These are phyloP conservation scores for Exutisphaerella laricina DNA, from an alignment of 2,329 filamentous ascomycete species.

Conservation along the genomic window DNA sequence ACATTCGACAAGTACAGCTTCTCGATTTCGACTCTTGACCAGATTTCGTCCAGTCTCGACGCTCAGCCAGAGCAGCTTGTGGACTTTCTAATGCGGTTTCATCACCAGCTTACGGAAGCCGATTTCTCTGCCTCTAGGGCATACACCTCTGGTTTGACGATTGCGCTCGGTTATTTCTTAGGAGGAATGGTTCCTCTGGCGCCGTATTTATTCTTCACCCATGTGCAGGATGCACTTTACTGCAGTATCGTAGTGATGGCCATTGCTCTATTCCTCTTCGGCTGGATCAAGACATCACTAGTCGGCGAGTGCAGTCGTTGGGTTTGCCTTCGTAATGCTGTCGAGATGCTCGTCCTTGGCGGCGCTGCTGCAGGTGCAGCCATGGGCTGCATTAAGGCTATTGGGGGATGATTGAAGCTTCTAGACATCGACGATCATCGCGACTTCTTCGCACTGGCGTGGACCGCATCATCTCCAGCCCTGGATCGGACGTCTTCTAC, in stretches of 20 bases:
- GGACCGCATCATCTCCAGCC: neutral
- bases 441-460: constrained; percentile 7
- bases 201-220: constrained; percentile 58
- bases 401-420: constrained; percentile 36
- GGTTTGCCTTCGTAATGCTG: constrained; percentile 53
- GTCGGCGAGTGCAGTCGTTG: constrained; percentile 40
- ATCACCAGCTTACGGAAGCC: constrained; percentile 43
- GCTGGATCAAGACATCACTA: constrained; percentile 58
- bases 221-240: constrained; percentile 47
- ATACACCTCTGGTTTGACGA: constrained; percentile 55
- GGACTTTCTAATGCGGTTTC: constrained; percentile 46
- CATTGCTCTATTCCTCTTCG: constrained; percentile 56
- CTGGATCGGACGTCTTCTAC: constrained; percentile 55
- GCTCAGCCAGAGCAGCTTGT: constrained; percentile 33
- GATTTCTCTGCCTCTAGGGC: constrained; percentile 39
- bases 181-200: constrained; percentile 66
- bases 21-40: constrained; percentile 28
- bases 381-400: constrained; percentile 56
- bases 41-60: constrained; percentile 17
- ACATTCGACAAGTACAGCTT: constrained; percentile 41
- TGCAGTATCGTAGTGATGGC: constrained; percentile 58
- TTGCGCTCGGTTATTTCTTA: constrained; percentile 63
- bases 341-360: constrained; percentile 61
- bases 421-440: constrained; percentile 9
- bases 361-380: constrained; percentile 61